These are phyloP conservation scores for Plectosphaerella cucumerina DNA, from an alignment of 2,329 filamentous ascomycete genomes.

Conservation along the genomic window DNA sequence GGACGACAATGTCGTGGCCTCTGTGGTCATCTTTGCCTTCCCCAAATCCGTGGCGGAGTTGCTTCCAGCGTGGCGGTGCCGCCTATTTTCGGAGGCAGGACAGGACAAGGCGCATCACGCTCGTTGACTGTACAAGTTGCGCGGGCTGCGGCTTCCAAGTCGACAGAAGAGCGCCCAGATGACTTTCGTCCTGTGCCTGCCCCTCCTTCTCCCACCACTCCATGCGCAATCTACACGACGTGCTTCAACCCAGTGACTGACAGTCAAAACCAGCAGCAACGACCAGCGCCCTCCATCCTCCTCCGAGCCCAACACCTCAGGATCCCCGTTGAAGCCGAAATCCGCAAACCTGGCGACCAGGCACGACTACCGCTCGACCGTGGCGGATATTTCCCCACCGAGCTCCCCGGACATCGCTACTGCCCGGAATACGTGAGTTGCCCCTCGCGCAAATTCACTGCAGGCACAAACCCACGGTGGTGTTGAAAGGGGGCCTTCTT, in stretches of 20 bases:
- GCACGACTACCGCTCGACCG: constrained; percentile 8
- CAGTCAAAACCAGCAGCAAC: not conserved
- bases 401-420: constrained; percentile 49
- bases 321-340: constrained; percentile 9
- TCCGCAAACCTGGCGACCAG: constrained; percentile 14
- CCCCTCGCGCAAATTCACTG: not conserved
- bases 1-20: not conserved
- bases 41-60: no score
- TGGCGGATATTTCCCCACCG: constrained; percentile 47
- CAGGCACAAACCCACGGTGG: no score
- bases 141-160: not conserved
- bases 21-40: not conserved
- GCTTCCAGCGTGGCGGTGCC: not conserved
- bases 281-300: constrained; percentile 2
- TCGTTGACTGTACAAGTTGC: not conserved
- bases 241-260: no score
- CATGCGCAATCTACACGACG: no score
- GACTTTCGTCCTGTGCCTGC: not conserved
- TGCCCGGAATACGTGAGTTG: constrained; percentile 36
- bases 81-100: not conserved
- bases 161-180: not conserved
- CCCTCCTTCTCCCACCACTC: not conserved
- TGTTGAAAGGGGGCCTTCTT: not conserved
- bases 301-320: constrained; percentile 10
- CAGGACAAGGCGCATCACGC: not conserved